Base-by-base conservation (phyloP, 768 basidiomycete species). In the Leccinum subgranulosum region DNA sequence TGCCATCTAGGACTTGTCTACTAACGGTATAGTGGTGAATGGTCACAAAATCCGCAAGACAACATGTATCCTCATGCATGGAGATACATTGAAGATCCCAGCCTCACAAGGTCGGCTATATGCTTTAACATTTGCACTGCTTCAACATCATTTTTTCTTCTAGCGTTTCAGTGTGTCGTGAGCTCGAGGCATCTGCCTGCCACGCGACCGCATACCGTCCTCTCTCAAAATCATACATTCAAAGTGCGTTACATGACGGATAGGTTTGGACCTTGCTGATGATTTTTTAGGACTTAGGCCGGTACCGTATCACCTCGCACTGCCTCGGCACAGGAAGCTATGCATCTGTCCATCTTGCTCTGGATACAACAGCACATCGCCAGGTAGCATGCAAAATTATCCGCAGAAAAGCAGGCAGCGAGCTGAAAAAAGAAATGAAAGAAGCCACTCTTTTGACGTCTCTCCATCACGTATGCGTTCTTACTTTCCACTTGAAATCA, bases 301-400 rank as follows among this genome's bases (percentile, higher is more conserved):
- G 76, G 48, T 92, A 89, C 63, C 73, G 82, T 15, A 84, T 92
- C n/a, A 90, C 87, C 19, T 84, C 86, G 4, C 88, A 92, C 58
- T 88, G 85, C 62, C 80, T 93, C 12, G 91, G 91, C 43, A 85
- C 83, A 23, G 91, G 91, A 5, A 87, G 87, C 43, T 93, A 92
- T 70, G 91, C 90, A 0, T 87, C 85, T 1, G 91, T 93, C 1
- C 86, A 91, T 64, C 79, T 93, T 23, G 89, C 90, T 17, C 76
- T 90, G 57, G 88, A 90, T 65, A 81, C 78, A 10, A 68, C 72
- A 9, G 81, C 77, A 48, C 80, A 84, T 61, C 79, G 84, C 46
- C 91, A 93, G 72, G 88, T 90, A 27, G 91, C 91, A 21, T 92
- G 90, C 70, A 93, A 93, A 70, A 90, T 84, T 57, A 88, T 93